Conservation (phyloP, 2,329 filamentous ascomycete species). For the Aspergillus aculeatinus region DNA sequence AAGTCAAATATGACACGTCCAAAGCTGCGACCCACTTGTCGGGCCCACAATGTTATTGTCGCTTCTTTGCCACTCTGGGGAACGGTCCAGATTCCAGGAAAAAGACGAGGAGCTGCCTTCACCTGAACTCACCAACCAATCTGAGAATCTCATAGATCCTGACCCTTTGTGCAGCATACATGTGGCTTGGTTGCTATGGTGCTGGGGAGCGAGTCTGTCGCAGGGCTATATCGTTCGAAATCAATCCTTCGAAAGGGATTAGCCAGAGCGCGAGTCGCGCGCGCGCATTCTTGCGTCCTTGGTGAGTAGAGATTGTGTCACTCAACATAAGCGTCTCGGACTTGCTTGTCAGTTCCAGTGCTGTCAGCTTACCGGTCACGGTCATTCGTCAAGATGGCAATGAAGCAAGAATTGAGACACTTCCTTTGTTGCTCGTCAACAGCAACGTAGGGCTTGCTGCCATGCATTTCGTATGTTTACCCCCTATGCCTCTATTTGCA, state of each 20-base stretch:
- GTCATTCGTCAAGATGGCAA: background rate
- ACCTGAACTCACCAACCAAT: background rate
- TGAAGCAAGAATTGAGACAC: background rate
- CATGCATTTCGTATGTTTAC: too few species aligned
- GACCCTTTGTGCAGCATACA: background rate
- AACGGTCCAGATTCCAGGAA: background rate
- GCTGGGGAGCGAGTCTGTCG: background rate
- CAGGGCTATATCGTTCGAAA: background rate
- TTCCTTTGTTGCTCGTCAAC: background rate
- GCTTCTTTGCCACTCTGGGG: background rate
- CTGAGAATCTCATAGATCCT: background rate
- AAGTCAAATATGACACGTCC: background rate
- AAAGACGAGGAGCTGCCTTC: background rate
- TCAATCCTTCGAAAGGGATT: background rate
- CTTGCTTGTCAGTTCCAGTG: background rate
- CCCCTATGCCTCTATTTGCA: too few species aligned
- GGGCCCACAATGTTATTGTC: background rate
- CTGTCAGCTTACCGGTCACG: background rate
- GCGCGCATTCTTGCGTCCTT: background rate
- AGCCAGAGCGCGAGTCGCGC: background rate
- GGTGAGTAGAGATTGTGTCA: background rate
- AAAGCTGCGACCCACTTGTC: background rate
- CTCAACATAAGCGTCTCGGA: background rate
- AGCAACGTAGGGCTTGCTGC: too few species aligned
- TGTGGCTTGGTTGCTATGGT: slow-evolving; percentile 5